Conservation (phyloP, 108 stramenopile species). For the Conticribra guillardii region DNA sequence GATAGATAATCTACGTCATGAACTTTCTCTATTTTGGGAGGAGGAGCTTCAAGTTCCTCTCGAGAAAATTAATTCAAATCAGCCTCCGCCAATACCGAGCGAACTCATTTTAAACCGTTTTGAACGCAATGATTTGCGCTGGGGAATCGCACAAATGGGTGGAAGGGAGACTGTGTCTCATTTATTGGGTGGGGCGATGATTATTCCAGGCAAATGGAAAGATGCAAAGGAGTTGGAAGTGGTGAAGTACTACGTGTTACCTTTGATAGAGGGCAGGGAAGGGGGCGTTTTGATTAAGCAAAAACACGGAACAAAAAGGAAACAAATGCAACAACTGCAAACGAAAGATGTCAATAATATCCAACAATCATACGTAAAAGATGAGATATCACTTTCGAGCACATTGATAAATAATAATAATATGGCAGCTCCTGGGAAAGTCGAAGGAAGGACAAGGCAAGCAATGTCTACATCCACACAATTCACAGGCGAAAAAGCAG, state of each 20-base stretch:
- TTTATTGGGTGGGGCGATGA: constrained; percentile 36
- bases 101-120: constrained; percentile 65
- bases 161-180: constrained; percentile 49
- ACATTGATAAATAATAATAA: too few species aligned
- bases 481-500: too few species aligned
- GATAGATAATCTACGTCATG: constrained; percentile 48
- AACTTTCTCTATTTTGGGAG: constrained; percentile 55
- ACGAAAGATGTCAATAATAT: too few species aligned
- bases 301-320: constrained; percentile 14
- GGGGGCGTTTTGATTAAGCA: constrained; percentile 15
- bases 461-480: too few species aligned
- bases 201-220: constrained; percentile 73
- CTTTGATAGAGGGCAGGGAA: constrained; percentile 11
- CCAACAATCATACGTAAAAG: too few species aligned
- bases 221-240: constrained; percentile 48
- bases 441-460: too few species aligned
- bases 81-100: constrained; percentile 65
- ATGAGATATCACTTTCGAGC: too few species aligned
- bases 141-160: constrained; percentile 52
- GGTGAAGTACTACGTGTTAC: constrained; percentile 38
- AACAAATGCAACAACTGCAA: neutral
- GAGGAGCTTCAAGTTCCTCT: constrained; percentile 20
- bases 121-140: constrained; percentile 66
- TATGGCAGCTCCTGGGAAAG: too few species aligned
- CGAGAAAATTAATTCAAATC: constrained; percentile 14